Evolutionary conservation across 805 yeast species (phyloP), one percentile per base, ranked within the genome.

Genomic region (Metschnikowia borealis): DNA sequence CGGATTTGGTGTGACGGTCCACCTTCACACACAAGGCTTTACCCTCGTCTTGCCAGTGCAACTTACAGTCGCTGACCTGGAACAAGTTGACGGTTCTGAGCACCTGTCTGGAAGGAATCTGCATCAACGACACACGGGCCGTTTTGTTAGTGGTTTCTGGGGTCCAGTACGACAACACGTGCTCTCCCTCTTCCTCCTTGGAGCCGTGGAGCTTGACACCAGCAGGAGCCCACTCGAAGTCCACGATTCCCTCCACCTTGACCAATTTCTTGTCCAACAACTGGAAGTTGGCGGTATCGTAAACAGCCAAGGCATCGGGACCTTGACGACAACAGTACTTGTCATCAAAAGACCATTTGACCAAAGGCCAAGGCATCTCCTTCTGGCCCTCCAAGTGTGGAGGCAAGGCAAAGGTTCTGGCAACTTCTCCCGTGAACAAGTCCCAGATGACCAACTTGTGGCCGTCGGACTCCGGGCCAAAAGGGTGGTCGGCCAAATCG

Each of bases 381-480:
- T 82, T 70, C 79, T 80, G 78, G 37, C 77, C 73, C 63, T 83
- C 84, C 64, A 85, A 74, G 63, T 81, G 77, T 54, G 89, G 87
- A 52, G 92, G 88, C 62, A 92, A 77, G 31, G 97, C 95, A 80
- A 94, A 92, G 14, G 97, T 87, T 68, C 96, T 83, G 54, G 84
- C 82, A 44, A 92, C 88, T 55, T 87, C 78, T 55, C 94, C 92
- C 29, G 96, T 83, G 53, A 79, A 74, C 61, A 91, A 75, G 62
- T 91, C 92, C 99, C 99, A 94, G 53, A 94, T 82, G 48, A 92
- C 92, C 59, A 94, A 78, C 70, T 89, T 86, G 73, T 94, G 96
- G 55, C 98, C 99, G 62, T 84, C 92, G 65, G 87, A 88, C 64
- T 84, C 89, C 47, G 87, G 84, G 47, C 86, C 85, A 68, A 91